Evolutionary conservation across 345 rosid species (phyloP).

Genomic region (Acer negundo): DNA sequence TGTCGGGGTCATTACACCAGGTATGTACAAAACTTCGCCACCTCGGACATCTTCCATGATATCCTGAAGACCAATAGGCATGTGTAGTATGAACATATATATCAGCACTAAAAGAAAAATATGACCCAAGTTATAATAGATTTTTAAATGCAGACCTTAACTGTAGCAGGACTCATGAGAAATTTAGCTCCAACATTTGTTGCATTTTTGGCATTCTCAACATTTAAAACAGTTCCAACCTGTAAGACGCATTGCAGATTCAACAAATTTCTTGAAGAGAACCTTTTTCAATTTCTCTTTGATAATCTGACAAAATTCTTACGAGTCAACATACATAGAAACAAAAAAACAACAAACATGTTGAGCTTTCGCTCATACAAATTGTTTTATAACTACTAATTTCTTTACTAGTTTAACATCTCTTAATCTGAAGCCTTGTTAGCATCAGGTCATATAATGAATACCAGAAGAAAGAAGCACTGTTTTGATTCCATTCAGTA

Average conservation of each 20-base stretch:
- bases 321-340: neutral
- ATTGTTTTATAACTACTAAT: neutral
- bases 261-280: neutral
- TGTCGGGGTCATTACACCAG: slow-evolving; percentile 70
- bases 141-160: slow-evolving; percentile 33
- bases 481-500: neutral
- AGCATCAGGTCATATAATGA: neutral
- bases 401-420: neutral
- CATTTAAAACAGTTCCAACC: slow-evolving; percentile 58
- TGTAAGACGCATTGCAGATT: slow-evolving; percentile 17
- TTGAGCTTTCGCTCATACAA: neutral
- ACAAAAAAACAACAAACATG: neutral
- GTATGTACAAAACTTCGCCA: slow-evolving; percentile 47
- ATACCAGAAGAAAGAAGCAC: neutral
- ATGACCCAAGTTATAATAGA: neutral
- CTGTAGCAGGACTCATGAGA: slow-evolving; percentile 58
- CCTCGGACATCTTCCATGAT: slow-evolving; percentile 37
- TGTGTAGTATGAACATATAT: neutral
- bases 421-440: neutral
- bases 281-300: too few relatives aligned
- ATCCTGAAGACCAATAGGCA: slow-evolving; percentile 34
- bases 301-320: neutral
- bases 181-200: slow-evolving; percentile 53
- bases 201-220: slow-evolving; percentile 47
- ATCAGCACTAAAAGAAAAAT: neutral